phyloP scores from a whole-genome alignment of 345 rosid genomes.

The Pistacia integerrima region DNA sequence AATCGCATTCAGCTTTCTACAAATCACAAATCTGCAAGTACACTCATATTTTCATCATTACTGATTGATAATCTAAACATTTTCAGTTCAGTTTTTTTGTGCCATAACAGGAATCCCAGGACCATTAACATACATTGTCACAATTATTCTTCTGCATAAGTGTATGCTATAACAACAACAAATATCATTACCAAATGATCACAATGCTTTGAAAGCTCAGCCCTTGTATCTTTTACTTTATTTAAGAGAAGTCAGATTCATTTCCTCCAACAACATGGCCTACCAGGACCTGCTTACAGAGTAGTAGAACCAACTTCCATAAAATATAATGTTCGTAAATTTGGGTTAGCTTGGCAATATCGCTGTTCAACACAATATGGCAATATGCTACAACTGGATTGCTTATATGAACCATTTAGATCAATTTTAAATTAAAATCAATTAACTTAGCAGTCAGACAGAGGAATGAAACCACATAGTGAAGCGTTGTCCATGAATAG shows the following conservation, averaged over 20 bases:
- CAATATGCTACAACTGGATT: not conserved
- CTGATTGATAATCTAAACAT: too few species aligned
- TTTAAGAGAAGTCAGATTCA: not conserved
- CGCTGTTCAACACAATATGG: not conserved
- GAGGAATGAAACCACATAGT: not conserved
- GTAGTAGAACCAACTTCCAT: not conserved
- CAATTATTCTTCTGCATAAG: not conserved
- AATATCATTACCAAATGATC: not conserved
- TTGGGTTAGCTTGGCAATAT: not conserved
- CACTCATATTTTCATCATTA: too few species aligned
- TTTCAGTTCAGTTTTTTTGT: too few species aligned
- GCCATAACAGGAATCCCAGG: too few species aligned
- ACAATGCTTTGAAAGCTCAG: not conserved
- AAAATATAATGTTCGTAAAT: not conserved
- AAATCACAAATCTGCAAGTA: too few species aligned
- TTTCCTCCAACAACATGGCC: not conserved
- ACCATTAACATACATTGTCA: not conserved
- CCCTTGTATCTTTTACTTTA: conserved; percentile 2
- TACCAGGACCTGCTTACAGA: not conserved
- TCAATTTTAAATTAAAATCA: not conserved
- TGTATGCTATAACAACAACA: not conserved
- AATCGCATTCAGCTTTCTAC: too few species aligned
- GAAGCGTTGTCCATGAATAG: not conserved
- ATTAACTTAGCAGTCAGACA: not conserved
- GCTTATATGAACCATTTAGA: not conserved